phyloP scores from a whole-genome alignment of 2,329 filamentous ascomycete species.

The Sporothrix brasiliensis region DNA sequence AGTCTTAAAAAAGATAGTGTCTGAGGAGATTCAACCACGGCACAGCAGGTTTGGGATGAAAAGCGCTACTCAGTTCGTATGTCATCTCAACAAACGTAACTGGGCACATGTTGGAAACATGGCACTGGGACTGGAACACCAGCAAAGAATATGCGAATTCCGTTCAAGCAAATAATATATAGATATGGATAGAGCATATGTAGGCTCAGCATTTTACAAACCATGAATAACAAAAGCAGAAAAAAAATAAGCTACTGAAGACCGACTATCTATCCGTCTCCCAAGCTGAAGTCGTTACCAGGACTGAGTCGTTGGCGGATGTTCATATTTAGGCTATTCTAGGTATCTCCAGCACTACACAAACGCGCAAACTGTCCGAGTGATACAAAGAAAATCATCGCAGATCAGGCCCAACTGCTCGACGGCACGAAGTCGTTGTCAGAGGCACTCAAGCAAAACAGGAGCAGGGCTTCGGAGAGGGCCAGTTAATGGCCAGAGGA shows the following conservation, averaged over 20 bases:
- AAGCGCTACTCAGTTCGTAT: not conserved
- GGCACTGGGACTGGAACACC: not conserved
- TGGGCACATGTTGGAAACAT: not conserved
- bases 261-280: not conserved
- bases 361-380: not conserved
- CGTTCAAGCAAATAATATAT: too few relatives aligned
- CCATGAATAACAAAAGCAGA: not conserved
- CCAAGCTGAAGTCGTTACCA: constrained; percentile 14
- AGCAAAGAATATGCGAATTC: not conserved
- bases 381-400: not conserved
- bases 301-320: constrained; percentile 21
- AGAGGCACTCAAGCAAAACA: not conserved
- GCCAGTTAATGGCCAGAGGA: not conserved
- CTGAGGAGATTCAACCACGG: not conserved
- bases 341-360: not conserved
- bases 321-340: constrained; percentile 22
- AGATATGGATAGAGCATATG: too few relatives aligned
- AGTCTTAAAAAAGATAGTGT: not conserved
- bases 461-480: not conserved
- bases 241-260: not conserved
- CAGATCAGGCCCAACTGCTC: constrained; percentile 21
- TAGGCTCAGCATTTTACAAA: not conserved
- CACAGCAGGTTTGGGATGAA: not conserved
- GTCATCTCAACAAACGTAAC: not conserved
- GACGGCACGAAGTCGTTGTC: not conserved